Conservation (phyloP, 1,284 basidiomycete genomes). For the Sutorius eximius region DNA sequence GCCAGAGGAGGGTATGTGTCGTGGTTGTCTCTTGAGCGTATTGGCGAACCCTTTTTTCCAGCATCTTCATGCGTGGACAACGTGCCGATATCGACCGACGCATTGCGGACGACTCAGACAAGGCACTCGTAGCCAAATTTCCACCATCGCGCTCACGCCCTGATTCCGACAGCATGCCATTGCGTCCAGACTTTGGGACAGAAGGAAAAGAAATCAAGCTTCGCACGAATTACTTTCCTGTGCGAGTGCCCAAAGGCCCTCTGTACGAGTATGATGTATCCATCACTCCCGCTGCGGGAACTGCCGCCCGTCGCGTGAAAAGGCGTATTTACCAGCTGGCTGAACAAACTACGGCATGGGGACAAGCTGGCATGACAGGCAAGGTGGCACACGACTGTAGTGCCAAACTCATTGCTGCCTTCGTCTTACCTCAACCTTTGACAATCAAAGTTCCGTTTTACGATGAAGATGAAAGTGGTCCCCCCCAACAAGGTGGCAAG, state of each 20-base stretch:
- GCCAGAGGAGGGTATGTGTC: constrained; percentile 51
- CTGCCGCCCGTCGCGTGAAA: constrained; percentile 56
- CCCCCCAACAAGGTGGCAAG: constrained; percentile 43
- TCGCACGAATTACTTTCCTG: constrained; percentile 74
- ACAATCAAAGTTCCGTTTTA: constrained; percentile 55
- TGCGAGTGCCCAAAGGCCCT: constrained; percentile 59
- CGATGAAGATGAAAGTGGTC: constrained; percentile 63
- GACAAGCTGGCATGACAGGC: constrained; percentile 47
- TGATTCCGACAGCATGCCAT: constrained; percentile 52
- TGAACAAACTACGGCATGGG: constrained; percentile 59
- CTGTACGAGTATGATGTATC: constrained; percentile 69
- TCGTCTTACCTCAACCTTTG: constrained; percentile 57
- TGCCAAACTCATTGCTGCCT: constrained; percentile 61
- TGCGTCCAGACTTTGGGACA: constrained; percentile 68
- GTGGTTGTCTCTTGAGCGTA: background rate
- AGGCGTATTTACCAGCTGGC: constrained; percentile 71
- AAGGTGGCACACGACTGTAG: constrained; percentile 69
- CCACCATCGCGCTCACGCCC: constrained; percentile 39
- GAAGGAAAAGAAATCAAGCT: constrained; percentile 58
- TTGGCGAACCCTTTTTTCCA: constrained; percentile 29
- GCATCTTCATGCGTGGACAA: constrained; percentile 51
- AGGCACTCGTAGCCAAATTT: constrained; percentile 54
- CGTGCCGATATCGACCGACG: constrained; percentile 59
- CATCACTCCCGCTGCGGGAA: constrained; percentile 54
- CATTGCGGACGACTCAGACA: constrained; percentile 56